Evolutionary conservation across 1,284 basidiomycete species (phyloP), one percentile per base, ranked within the genome.

Genomic region (Cronartium quercuum): DNA sequence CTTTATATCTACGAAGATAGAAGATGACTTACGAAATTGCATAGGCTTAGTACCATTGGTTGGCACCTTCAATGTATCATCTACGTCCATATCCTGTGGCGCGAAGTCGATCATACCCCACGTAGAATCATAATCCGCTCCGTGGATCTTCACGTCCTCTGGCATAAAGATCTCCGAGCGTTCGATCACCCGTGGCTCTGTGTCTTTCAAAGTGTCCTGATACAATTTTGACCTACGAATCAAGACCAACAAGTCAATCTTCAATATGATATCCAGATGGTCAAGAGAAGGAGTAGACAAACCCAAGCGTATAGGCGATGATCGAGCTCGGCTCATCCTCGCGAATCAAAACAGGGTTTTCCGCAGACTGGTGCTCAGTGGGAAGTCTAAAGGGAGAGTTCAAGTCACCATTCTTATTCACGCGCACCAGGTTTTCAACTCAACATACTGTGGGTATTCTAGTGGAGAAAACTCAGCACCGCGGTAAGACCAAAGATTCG

Each of bases 281-380:
- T 55, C 29, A 9, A 35, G 35, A 37, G 21, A 40, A 40, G 21
- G 21, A n/a, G 21, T 37, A 68, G 44, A 67, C 73, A 47, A 61
- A 75, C 73, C 42, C 57, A 61, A 99, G 84, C 9, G 94, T 94
- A 71, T 98, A 88, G 3, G 96, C 95, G 77, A 98, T 95, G 79
- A 98, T 96, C 9, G 94, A 97, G 0, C 94, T 97, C 2, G 96
- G 96, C 82, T 99, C 96, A 81, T 98, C 94, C 64, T 94, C 95
- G 29, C 96, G 88, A 35, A 98, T 91, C 65, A 98, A 89, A 86
- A 98, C 95, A 0, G 90, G 89, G 15, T 92, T 94, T 80, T 98
- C 95, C 38, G 92, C 87, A 82, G 98, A 98, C 66, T 98, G 90
- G 80, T 75, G 73, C 60, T 75, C 73, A 7, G 73, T 75, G 15